phyloP scores from a whole-genome alignment of 192 early-diverging fungal genomes.

The Pilaira anomala region DNA sequence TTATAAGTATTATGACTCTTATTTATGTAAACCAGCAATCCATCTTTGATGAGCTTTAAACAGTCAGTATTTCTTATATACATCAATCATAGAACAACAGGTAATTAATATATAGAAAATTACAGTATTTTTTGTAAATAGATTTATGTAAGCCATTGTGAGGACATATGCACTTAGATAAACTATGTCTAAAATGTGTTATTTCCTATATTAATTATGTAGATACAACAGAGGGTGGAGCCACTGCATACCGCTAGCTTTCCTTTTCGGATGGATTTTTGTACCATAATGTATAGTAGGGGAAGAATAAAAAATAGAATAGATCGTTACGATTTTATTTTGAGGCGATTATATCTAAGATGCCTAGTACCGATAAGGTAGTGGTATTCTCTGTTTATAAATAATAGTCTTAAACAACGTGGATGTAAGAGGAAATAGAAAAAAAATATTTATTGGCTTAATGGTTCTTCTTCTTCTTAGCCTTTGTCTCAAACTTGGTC shows the following conservation, averaged over 20 bases:
- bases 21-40: too few relatives aligned
- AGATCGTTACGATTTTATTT: conserved; percentile 6
- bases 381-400: conserved; percentile 13
- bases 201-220: too few relatives aligned
- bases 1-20: too few relatives aligned
- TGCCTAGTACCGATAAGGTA: neutral
- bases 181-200: too few relatives aligned
- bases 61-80: too few relatives aligned
- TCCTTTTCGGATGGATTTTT: conserved; percentile 2
- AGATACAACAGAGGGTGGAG: neutral
- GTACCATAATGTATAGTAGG: neutral
- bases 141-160: too few relatives aligned
- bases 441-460: conserved; percentile 1
- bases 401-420: conserved; percentile 11
- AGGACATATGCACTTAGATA: too few relatives aligned
- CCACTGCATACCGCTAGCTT: neutral
- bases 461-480: neutral
- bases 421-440: conserved; percentile 14
- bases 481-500: conserved; percentile 10
- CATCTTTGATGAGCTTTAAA: too few relatives aligned
- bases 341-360: neutral
- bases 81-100: too few relatives aligned
- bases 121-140: too few relatives aligned
- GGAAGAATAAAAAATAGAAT: conserved; percentile 10
- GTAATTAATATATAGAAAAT: too few relatives aligned